Base-by-base conservation (phyloP, 2,329 filamentous ascomycete genomes). In the Alternaria triticina region DNA sequence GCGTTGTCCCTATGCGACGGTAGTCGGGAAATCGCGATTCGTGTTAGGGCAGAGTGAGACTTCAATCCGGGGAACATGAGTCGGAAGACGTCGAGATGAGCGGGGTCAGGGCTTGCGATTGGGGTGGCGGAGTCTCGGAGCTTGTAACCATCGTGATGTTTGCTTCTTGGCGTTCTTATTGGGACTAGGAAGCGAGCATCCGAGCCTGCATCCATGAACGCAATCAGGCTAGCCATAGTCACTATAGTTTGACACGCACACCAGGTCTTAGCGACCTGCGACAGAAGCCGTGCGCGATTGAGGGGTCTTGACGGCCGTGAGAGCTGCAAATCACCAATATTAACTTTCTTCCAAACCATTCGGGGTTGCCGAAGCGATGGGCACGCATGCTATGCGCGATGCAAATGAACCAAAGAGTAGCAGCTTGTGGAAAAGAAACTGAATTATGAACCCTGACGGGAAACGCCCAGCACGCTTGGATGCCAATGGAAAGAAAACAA, bases 181-280 rank as follows among this genome's bases (percentile, higher is more conserved):
- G 22, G 46, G 33, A 36, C 59, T 52, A 58, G 59, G 54, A 44
- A 13, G 59, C 55, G n/a, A 61, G 54, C 54, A 61, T 61, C 46
- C 59, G 36, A 54, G 12, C 28, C 27, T 59, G 43, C 47, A 20
- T 40, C 20, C 49, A 52, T 36, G 27, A 23, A 3, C 28, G 5
- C 46, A 28, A 33, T 36, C 20, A 57, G 33, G n/a, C 52, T 40
- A 57, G 52, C 58, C 23, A 22, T 54, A 28, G 50, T 30, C 7
- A 44, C 9, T 11, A 57, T 30, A 43, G 49, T 11, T 22, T 28
- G 17, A 28, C 30, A 52, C 33, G 61, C 46, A 54, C 40, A 11
- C 17, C 30, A 22, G 28, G 36, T 17, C 15, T 20, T 12, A 28
- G 15, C 30, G 1, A 23, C 44, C 49, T n/a, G 9, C 7, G 17